Evolutionary conservation across 2,329 filamentous ascomycete genomes (phyloP).

Genomic region (Cercospora sp.): DNA sequence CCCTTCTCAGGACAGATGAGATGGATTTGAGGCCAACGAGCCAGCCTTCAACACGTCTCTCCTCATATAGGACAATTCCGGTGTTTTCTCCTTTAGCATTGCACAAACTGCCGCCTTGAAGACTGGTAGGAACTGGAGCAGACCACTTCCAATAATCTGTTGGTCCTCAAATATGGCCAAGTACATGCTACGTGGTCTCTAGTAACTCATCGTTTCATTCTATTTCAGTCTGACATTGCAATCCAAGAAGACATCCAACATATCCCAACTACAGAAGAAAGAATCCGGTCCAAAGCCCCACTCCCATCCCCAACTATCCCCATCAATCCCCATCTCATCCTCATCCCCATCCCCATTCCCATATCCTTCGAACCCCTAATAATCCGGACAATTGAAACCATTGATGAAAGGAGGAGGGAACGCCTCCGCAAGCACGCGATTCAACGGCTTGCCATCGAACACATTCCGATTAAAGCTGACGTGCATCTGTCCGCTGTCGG

Average conservation of each 20-base stretch:
- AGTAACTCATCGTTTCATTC: not conserved
- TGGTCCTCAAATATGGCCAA: no score
- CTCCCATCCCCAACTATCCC: not conserved
- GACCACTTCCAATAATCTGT: no score
- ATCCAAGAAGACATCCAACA: not conserved
- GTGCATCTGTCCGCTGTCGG: not conserved
- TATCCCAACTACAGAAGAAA: not conserved
- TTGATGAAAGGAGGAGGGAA: not conserved
- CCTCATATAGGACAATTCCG: no score
- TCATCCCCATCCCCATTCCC: not conserved
- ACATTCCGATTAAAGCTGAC: not conserved
- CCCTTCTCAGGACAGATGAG: no score
- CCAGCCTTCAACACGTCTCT: no score
- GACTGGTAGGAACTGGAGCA: no score
- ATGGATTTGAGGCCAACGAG: no score
- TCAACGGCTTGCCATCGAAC: not conserved
- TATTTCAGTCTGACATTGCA: not conserved
- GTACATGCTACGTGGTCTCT: not conserved
- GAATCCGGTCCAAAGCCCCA: not conserved
- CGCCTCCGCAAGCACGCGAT: not conserved
- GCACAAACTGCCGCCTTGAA: no score
- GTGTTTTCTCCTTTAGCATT: no score
- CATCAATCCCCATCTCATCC: no score
- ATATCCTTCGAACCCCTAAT: not conserved
- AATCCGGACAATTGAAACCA: not conserved